Percentiles rank a stretch among this genome's conserved stretches.
These are phyloP conservation scores for Cymbidium sinense DNA, from an alignment of 106 monocot genomes.

Conservation along the genomic window DNA sequence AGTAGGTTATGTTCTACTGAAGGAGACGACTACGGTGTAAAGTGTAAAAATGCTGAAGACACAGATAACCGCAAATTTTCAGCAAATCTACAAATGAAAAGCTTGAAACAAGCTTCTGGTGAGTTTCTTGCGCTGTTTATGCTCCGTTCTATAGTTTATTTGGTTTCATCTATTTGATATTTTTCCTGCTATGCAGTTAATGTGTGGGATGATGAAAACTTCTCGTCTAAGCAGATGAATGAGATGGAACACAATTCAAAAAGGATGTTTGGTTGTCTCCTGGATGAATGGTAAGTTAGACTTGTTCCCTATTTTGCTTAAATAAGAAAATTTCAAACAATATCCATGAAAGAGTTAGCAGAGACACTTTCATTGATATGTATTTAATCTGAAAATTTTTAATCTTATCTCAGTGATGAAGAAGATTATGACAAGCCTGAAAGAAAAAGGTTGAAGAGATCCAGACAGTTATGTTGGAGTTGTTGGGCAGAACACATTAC, in stretches of 20 bases:
- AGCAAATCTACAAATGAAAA: not conserved
- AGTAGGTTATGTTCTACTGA: not conserved
- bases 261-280: constrained; percentile 51
- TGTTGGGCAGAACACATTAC: constrained; percentile 55
- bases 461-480: constrained; percentile 4
- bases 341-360: not conserved
- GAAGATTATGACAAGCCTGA: constrained; percentile 63
- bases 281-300: constrained; percentile 71
- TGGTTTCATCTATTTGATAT: not conserved
- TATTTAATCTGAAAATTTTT: not conserved
- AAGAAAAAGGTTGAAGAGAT: constrained; percentile 56
- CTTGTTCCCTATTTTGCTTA: not conserved
- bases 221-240: constrained; percentile 6
- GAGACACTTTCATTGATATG: not conserved
- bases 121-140: not conserved
- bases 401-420: constrained; percentile 44
- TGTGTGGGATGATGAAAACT: constrained; percentile 49
- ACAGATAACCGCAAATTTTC: not conserved
- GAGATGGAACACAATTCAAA: constrained; percentile 8
- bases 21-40: not conserved
- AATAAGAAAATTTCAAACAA: not conserved
- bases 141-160: not conserved
- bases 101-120: not conserved
- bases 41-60: no score
- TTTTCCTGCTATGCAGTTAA: constrained; percentile 37